These are phyloP conservation scores for Penicillium fimorum DNA, from an alignment of 495 filamentous ascomycete species.

Conservation along the genomic window DNA sequence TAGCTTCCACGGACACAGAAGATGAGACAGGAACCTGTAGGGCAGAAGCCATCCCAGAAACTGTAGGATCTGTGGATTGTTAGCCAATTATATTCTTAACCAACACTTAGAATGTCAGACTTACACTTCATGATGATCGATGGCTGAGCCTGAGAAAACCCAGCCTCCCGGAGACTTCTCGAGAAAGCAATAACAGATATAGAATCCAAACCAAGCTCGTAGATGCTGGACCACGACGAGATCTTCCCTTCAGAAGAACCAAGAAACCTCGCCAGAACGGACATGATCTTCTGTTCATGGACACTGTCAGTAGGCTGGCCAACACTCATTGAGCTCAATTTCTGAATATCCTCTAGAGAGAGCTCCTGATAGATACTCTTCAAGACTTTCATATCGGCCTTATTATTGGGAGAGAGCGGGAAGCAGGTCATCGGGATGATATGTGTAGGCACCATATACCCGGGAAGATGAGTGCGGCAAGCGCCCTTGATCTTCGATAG, in stretches of 20 bases:
- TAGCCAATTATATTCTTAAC: constrained; percentile 4
- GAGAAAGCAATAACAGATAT: constrained; percentile 71
- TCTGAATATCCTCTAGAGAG: constrained; percentile 53
- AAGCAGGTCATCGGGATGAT: constrained; percentile 44
- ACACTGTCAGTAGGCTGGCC: constrained; percentile 40
- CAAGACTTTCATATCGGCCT: constrained; percentile 50
- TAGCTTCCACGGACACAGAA: constrained; percentile 21
- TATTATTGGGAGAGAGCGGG: constrained; percentile 44
- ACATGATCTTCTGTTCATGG: constrained; percentile 41
- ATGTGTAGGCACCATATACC: constrained; percentile 56
- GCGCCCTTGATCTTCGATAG: constrained; percentile 31
- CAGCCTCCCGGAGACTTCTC: constrained; percentile 48
- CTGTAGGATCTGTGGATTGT: constrained; percentile 46
- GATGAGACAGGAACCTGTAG: constrained; percentile 25
- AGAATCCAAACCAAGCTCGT: constrained; percentile 79
- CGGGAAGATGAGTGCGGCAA: constrained; percentile 45
- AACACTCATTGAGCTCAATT: constrained; percentile 39
- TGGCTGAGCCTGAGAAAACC: constrained; percentile 56
- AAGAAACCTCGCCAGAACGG: constrained; percentile 52
- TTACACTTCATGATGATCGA: constrained; percentile 64
- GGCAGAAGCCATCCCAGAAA: constrained; percentile 47
- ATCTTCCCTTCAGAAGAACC: constrained; percentile 44
- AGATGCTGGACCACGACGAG: constrained; percentile 60
- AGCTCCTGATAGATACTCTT: constrained; percentile 55
- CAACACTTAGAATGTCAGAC: constrained; percentile 3